Evolutionary conservation across 805 yeast species (phyloP).

Genomic region (Candida tallmaniae): DNA sequence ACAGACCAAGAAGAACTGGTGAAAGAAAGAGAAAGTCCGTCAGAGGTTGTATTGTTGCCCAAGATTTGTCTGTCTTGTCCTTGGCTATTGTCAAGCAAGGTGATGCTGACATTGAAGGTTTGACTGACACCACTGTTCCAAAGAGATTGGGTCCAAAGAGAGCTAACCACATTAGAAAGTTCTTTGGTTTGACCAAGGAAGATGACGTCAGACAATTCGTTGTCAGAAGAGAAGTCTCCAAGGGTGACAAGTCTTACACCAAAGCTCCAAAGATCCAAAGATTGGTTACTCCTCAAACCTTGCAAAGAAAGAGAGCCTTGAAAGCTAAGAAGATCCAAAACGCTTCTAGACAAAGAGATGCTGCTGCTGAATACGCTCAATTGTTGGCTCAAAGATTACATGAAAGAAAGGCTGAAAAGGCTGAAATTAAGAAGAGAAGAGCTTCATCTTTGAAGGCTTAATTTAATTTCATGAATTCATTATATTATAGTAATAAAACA

Average conservation of each 20-base stretch:
- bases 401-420: slow-evolving; percentile 97
- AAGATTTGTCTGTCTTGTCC: slow-evolving; percentile 94
- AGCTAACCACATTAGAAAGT: slow-evolving; percentile 99
- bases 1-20: slow-evolving; percentile 99
- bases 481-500: neutral
- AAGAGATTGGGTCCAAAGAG: slow-evolving; percentile 99
- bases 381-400: slow-evolving; percentile 96
- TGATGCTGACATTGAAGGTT: slow-evolving; percentile 91
- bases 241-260: slow-evolving; percentile 98
- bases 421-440: slow-evolving; percentile 99
- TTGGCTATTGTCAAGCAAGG: slow-evolving; percentile 96
- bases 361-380: slow-evolving; percentile 99
- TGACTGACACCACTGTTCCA: slow-evolving; percentile 92
- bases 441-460: slow-evolving; percentile 97
- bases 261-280: slow-evolving; percentile 99
- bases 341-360: slow-evolving; percentile 99
- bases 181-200: slow-evolving; percentile 96
- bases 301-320: slow-evolving; percentile 98
- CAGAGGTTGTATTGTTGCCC: slow-evolving; percentile 98
- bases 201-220: slow-evolving; percentile 88
- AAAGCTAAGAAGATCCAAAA: slow-evolving; percentile 89
- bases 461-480: slow-evolving; percentile 12
- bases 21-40: slow-evolving; percentile 99
- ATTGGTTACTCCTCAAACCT: slow-evolving; percentile 97
- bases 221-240: slow-evolving; percentile 96